Conservation (phyloP, 148 eudicot species). For the Arctostaphylos glauca region DNA sequence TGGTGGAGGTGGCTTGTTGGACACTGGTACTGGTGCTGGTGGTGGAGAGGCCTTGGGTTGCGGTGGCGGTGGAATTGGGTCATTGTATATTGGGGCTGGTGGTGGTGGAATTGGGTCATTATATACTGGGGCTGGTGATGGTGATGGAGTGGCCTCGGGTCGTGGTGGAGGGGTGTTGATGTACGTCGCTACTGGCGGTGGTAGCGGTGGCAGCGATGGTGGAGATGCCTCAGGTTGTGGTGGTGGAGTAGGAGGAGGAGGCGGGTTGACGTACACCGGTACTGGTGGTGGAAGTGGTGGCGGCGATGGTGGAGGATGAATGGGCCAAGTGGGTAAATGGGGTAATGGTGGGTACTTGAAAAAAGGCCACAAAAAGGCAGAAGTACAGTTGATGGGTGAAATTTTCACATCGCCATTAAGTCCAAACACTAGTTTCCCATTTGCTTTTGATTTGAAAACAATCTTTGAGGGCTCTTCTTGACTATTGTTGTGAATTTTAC, state of each 20-base stretch:
- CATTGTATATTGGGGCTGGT: neutral
- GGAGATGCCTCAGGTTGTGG: no score
- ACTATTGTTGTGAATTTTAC: slow-evolving; percentile 21
- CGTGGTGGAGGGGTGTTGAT: no score
- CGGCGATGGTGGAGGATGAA: neutral
- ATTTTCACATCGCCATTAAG: slow-evolving; percentile 21
- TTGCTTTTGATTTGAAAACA: slow-evolving; percentile 11
- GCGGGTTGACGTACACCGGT: neutral
- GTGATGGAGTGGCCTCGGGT: neutral
- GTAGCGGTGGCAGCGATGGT: no score
- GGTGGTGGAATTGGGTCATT: neutral
- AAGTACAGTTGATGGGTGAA: slow-evolving; percentile 29
- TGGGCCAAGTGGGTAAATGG: neutral
- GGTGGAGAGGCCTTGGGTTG: no score
- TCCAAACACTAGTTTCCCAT: slow-evolving; percentile 25
- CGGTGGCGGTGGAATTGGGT: slow-evolving; percentile 8
- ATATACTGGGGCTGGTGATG: neutral
- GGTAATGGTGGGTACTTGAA: slow-evolving; percentile 13
- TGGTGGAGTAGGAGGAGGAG: no score
- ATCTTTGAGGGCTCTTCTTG: slow-evolving; percentile 25
- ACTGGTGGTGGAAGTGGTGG: neutral
- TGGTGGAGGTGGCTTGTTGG: neutral
- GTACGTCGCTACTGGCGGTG: no score
- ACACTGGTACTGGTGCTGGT: neutral
- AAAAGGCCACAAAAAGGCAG: slow-evolving; percentile 34